phyloP scores from a whole-genome alignment of 2,329 filamentous ascomycete species.

The Fusarium sublunatum region DNA sequence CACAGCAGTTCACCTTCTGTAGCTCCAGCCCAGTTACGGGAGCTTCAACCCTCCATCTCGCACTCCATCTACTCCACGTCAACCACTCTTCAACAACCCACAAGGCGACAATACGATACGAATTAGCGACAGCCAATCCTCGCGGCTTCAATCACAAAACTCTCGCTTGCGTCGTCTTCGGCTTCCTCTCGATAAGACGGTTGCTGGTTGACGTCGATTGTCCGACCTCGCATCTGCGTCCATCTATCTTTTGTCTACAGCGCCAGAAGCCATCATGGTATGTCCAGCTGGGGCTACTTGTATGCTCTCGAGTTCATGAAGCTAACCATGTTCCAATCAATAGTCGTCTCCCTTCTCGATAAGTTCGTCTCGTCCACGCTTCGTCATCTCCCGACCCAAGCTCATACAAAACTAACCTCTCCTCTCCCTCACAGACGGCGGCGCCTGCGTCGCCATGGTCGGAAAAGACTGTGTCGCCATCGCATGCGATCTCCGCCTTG shows the following conservation, averaged over 20 bases:
- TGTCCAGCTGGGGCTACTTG: constrained; percentile 8
- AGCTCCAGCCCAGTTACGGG: constrained; percentile 35
- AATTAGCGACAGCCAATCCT: constrained; percentile 14
- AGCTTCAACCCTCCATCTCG: constrained; percentile 41
- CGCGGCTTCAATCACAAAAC: neutral
- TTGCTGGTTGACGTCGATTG: constrained; percentile 41
- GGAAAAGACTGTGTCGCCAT: constrained; percentile 99
- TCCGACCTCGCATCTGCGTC: constrained; percentile 35
- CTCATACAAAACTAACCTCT: constrained; percentile 25
- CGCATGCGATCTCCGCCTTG: constrained; percentile 97
- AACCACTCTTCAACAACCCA: constrained; percentile 17
- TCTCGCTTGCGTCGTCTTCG: constrained; percentile 1
- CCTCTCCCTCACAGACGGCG: constrained; percentile 70
- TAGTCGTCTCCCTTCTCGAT: constrained; percentile 95
- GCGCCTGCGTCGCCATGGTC: constrained; percentile 97
- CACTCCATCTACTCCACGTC: constrained; percentile 36
- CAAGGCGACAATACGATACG: constrained; percentile 16
- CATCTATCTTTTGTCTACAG: constrained; percentile 27
- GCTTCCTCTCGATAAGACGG: constrained; percentile 26
- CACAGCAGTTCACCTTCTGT: constrained; percentile 35
- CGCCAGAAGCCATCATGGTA: constrained; percentile 48
- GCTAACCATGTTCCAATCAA: constrained; percentile 47
- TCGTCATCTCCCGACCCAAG: constrained; percentile 6
- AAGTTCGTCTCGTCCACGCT: constrained; percentile 69
- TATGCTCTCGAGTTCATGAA: constrained; percentile 10